phyloP scores from a whole-genome alignment of 257 asterid genomes.

The Solanum appendiculatum region DNA sequence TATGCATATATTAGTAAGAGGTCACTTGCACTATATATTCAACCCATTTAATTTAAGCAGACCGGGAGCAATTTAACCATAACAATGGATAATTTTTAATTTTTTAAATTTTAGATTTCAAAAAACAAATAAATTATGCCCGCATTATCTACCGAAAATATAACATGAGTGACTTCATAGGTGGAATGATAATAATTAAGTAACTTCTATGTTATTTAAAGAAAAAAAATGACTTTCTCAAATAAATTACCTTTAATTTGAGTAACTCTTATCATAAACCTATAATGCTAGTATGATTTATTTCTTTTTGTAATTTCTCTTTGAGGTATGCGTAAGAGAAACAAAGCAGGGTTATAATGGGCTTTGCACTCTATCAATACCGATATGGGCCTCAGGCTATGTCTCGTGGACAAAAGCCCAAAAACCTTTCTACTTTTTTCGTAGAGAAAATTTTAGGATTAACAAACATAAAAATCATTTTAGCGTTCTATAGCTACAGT shows the following conservation, averaged over 20 bases:
- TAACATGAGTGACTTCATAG: background rate
- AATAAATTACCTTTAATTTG: background rate
- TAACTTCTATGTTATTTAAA: background rate
- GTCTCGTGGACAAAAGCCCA: background rate
- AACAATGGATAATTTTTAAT: background rate
- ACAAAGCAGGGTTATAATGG: background rate
- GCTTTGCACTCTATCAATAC: background rate
- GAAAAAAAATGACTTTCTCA: background rate
- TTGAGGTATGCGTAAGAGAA: no score
- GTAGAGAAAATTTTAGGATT: no score
- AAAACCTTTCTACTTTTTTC: no score
- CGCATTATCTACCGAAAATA: background rate
- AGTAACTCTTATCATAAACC: background rate
- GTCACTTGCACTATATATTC: no score
- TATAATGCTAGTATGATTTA: background rate
- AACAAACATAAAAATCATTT: no score
- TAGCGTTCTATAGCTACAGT: no score
- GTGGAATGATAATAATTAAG: background rate
- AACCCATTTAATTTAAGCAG: background rate
- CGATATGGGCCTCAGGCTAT: background rate
- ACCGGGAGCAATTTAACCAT: background rate
- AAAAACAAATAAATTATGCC: background rate
- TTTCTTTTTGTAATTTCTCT: background rate
- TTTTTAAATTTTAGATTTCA: background rate
- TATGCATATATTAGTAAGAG: no score